A percentile compares a stretch with the other conserved stretches of the same genome.
These are phyloP conservation scores for Aspergillus hancockii DNA, from an alignment of 495 filamentous ascomycete species.

Conservation along the genomic window DNA sequence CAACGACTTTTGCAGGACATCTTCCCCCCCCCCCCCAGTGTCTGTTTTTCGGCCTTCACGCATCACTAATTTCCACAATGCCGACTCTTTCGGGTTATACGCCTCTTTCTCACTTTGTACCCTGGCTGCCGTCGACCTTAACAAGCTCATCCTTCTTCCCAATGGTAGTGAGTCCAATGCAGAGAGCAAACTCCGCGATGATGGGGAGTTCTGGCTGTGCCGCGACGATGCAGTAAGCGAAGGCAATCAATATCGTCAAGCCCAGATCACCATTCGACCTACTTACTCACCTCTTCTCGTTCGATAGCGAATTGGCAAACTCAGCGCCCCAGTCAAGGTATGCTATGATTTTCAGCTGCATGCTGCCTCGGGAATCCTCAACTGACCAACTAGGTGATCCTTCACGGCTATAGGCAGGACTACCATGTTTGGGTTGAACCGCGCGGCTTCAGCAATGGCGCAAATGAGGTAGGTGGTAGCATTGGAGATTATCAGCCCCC, in stretches of 20 bases:
- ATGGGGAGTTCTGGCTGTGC: conserved; percentile 13
- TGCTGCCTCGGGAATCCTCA: background rate
- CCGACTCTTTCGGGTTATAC: conserved; percentile 12
- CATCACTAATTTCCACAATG: too few relatives aligned
- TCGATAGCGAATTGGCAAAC: conserved; percentile 7
- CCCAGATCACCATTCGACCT: too few relatives aligned
- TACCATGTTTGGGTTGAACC: conserved; percentile 15
- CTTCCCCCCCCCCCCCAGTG: too few relatives aligned
- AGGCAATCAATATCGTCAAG: too few relatives aligned
- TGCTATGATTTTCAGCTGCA: background rate
- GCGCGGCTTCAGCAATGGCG: conserved; percentile 10
- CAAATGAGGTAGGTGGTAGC: background rate
- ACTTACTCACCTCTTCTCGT: background rate
- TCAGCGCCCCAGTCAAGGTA: conserved; percentile 9
- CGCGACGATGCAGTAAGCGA: conserved; percentile 9
- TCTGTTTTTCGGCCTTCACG: too few relatives aligned
- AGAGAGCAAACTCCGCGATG: conserved; percentile 2
- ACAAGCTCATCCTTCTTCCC: background rate
- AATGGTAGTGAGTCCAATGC: background rate
- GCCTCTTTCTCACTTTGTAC: conserved; percentile 2
- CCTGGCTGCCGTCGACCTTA: background rate
- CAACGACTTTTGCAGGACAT: too few relatives aligned
- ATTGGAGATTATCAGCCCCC: too few relatives aligned
- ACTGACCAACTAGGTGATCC: background rate
- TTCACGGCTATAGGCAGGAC: background rate